phyloP scores from a whole-genome alignment of 352 stramenopile genomes.

The Phytophthora ramorum region DNA sequence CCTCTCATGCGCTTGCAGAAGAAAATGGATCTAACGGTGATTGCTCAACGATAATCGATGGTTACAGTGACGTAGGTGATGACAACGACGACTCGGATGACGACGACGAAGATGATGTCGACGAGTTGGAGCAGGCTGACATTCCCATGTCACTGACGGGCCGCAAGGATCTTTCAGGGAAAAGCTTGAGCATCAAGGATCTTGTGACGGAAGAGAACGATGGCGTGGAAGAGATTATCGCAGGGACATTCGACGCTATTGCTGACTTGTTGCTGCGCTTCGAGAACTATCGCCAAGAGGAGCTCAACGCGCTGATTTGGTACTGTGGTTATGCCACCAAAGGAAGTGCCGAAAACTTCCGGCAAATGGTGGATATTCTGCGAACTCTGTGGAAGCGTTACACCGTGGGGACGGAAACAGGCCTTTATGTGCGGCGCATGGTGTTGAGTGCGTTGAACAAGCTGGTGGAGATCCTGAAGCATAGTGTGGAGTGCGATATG shows the following conservation, averaged over 20 bases:
- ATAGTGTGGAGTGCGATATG: constrained; percentile 69
- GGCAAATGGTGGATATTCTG: constrained; percentile 62
- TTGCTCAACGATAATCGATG: constrained; percentile 19
- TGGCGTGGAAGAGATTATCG: constrained; percentile 62
- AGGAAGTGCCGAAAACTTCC: constrained; percentile 32
- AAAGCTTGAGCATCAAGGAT: constrained; percentile 47
- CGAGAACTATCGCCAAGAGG: constrained; percentile 64
- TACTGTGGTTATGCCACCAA: constrained; percentile 57
- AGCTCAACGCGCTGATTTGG: constrained; percentile 71
- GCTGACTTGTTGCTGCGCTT: constrained; percentile 59
- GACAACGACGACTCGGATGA: constrained; percentile 48
- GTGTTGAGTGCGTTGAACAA: constrained; percentile 79
- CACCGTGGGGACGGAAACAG: constrained; percentile 27
- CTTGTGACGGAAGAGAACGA: constrained; percentile 64
- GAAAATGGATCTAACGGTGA: constrained; percentile 29
- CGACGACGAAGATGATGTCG: constrained; percentile 52
- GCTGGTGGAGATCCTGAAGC: constrained; percentile 79
- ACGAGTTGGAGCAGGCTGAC: constrained; percentile 48
- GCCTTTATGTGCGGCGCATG: constrained; percentile 73
- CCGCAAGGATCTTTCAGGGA: constrained; percentile 35
- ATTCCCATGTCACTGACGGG: constrained; percentile 63
- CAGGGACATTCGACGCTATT: constrained; percentile 72
- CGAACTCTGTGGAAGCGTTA: constrained; percentile 43
- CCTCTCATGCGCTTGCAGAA: constrained; percentile 24
- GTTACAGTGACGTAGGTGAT: constrained; percentile 39